Percentiles rank a stretch among this genome's conserved stretches.
Conservation (phyloP, 371 early-diverging fungal species). For the Apophysomyces trapeziformis region DNA sequence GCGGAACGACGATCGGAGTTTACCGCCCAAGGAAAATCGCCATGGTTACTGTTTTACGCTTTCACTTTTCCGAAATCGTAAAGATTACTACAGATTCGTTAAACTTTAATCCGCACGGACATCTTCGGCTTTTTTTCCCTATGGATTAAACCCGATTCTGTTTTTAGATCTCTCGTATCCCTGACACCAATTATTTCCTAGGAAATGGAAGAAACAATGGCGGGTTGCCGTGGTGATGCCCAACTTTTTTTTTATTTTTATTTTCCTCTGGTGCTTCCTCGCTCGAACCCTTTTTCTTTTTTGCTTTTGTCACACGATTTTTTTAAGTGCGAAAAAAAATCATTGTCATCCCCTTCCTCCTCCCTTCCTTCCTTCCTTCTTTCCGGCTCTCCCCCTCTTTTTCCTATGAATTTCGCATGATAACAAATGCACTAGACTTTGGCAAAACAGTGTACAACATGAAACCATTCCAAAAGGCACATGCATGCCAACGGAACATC, state of each 20-base stretch:
- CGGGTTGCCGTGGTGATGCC: not conserved
- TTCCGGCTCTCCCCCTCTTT: not conserved
- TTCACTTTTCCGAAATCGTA: not conserved
- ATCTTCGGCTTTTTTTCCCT: not conserved
- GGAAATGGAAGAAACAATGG: not conserved
- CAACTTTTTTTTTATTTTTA: not conserved
- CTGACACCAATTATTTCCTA: not conserved
- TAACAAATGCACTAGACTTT: too few species aligned
- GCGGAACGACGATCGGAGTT: not conserved
- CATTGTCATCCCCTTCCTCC: not conserved
- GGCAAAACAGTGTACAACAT: not conserved
- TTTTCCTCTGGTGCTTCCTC: not conserved
- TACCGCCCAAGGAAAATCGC: too few species aligned
- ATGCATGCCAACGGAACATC: not conserved
- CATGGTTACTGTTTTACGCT: not conserved
- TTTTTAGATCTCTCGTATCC: slow-evolving; percentile 3
- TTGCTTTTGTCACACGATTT: slow-evolving; percentile 3
- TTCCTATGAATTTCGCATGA: too few species aligned
- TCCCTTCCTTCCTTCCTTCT: not conserved
- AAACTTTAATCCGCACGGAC: slow-evolving; percentile 12
- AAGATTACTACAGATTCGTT: not conserved
- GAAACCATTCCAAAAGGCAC: slow-evolving; percentile 3
- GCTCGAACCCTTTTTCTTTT: not conserved
- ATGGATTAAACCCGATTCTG: not conserved
- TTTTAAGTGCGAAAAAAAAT: not conserved